Base-by-base conservation (phyloP, 805 yeast species). In the Priceomyces castillae region DNA sequence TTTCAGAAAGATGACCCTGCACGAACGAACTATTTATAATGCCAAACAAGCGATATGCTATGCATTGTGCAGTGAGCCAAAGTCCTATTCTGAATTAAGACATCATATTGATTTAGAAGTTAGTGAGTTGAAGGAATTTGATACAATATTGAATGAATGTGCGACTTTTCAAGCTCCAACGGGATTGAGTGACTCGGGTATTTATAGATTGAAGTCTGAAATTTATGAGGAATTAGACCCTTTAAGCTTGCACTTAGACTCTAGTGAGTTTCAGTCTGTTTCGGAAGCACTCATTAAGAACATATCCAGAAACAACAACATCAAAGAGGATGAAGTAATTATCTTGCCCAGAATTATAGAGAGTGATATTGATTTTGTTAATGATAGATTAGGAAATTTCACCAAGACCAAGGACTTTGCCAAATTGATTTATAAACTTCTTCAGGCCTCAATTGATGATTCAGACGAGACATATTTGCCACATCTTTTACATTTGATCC, bases 121-220 rank as follows among this genome's bases (percentile, higher is more conserved):
- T 7, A 56, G 65, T 2, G 71, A 66, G 19, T 62, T 67, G 10
- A 52, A 62, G 0, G 61, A 67, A 11, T 73, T 80, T 44, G 85
- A 80, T 48, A 61, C 58, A 2, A 64, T 75, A 41, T 67, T 94
- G 41, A 65, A 70, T 28, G 86, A 86, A 51, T 71, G 81, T 26
- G 82, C 96, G 1, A 78, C 72, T 28, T 81, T 74, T 50, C 71
- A 71, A n/a, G 74, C 84, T 1, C 94, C 95, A 2, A 65, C 74
- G 3, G 78, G 81, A 3, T 51, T 74, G 15, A 61, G 74, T 18
- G 85, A 85, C 49, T 62, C 73, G 17, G 88, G 96, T 2, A 59
- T 77, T 19, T 92, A 86, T 61, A 69, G 80, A 20, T 71, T 94
- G 46, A 89, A 86, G 55, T 73, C 76, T 2, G 74, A 80, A 39